Evolutionary conservation across 1,139 yeast genomes (phyloP), one percentile per base, ranked within the genome.

Genomic region (Candida albicans): DNA sequence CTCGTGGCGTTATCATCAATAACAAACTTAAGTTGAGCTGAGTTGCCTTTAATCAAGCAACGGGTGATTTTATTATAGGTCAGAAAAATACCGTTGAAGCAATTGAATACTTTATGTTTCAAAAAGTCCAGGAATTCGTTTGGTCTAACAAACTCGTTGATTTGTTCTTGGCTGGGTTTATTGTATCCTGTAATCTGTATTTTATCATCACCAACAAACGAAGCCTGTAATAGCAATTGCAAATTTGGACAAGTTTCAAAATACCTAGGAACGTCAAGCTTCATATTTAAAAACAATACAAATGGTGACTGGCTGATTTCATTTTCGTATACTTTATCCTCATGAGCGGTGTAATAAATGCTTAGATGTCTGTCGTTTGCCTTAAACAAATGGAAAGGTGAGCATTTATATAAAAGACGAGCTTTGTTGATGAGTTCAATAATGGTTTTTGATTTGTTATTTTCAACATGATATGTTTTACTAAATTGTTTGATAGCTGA

Each of bases 341-440:
- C 95, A 57, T 91, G 96, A 1, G 96, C 97, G 0, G 96, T 83
- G 12, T 87, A 82, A 60, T 81, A 90, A 0, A 85, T 58, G 5
- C 75, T 70, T 22, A 81, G 59, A 26, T 46, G 46, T 2, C 35
- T 26, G 38, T 70, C 67, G 3, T 58, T 64, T 11, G 45, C 35
- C 53, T 77, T 81, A 68, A 91, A 91, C 29, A 91, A 67, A 66
- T 91, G 97, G 63, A 91, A 89, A 3, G 96, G 91, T 42, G 89
- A 87, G 2, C 83, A 76, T 56, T 91, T 91, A 58, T 83, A 81
- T 45, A 90, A 67, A 29, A 91, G 81, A 52, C 81, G 83, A 0
- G 96, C 90, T 59, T 90, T 90, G 47, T 86, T 81, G 7, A 88
- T 64, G 35, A 86, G 66, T 41, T 83, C 86, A 22, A 87, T 77